These are phyloP conservation scores for Clonostachys sp. DNA, from an alignment of 2,329 filamentous ascomycete species.

Conservation along the genomic window DNA sequence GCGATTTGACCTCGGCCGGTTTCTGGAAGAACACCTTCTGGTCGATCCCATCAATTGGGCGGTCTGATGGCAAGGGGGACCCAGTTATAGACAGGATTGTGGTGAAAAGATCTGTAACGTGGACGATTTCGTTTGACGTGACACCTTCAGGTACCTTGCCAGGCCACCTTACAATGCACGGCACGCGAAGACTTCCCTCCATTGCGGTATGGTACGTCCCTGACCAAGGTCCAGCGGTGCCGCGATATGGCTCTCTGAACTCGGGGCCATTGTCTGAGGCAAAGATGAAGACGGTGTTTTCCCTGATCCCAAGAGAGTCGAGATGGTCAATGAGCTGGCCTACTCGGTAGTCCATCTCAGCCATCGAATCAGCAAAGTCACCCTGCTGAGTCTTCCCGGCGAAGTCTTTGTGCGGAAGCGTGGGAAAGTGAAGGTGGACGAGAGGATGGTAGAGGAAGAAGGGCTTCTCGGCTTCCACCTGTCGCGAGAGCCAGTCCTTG, in stretches of 20 bases:
- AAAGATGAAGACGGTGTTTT: conserved; percentile 25
- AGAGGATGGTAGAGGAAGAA: conserved; percentile 26
- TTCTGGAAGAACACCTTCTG: conserved; percentile 16
- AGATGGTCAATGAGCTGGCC: conserved; percentile 23
- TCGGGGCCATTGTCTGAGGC: conserved; percentile 27
- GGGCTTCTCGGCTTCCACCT: conserved; percentile 11
- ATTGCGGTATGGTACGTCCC: conserved; percentile 28
- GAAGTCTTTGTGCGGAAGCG: conserved; percentile 20
- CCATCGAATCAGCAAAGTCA: conserved; percentile 24
- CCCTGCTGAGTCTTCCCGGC: conserved; percentile 17
- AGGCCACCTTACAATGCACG: conserved; percentile 26
- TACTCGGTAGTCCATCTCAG: conserved; percentile 23
- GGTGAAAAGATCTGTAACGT: conserved; percentile 24
- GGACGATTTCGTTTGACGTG: conserved; percentile 21
- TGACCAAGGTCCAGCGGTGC: conserved; percentile 24
- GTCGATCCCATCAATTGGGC: conserved; percentile 21
- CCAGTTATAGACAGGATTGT: conserved; percentile 18
- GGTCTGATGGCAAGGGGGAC: conserved; percentile 10
- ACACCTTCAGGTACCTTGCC: conserved; percentile 14
- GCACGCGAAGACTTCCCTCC: conserved; percentile 25
- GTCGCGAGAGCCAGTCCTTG: conserved; percentile 19
- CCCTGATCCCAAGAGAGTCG: conserved; percentile 15
- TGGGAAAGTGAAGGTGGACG: conserved; percentile 24
- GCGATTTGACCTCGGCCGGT: conserved; percentile 8
- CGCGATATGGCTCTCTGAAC: conserved; percentile 20